Base-by-base conservation (phyloP, 805 yeast genomes). In the Wickerhamiella musiphila region DNA sequence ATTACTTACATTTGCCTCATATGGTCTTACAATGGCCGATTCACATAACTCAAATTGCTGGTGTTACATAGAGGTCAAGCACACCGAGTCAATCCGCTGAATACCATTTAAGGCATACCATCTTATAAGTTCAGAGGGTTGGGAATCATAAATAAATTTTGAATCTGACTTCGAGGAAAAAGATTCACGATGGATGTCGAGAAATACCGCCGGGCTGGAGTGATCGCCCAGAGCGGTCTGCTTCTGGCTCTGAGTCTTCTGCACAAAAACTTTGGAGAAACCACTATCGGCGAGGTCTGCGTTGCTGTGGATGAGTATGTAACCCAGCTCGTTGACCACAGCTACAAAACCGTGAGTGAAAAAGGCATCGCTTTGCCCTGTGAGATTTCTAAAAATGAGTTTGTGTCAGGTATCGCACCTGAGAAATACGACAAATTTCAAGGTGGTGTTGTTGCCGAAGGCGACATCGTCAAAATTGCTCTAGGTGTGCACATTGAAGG, bases 401-500 rank as follows among this genome's bases (percentile, higher is more conserved):
- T 78, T 33, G 68, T 74, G 15, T 55, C 61, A 35, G 93, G 93
- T 8, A 79, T 78, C 54, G 65, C 93, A 20, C 98, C 98, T 26
- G 94, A 83, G 54, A 53, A 41, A 12, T 35, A 32, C 9, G 62
- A 47, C 35, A 41, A 29, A 23, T 52, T 47, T 46, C 59, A 54
- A 38, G 60, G 51, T n/a, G 57, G 58, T 17, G 53, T 55, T 33
- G 69, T 78, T 45, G 52, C 54, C 34, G 70, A 71, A 16, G 96
- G 96, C 31, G 95, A 90, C 53, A 64, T 84, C 29, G 81, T 81
- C 21, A 84, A 86, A 39, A 66, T 90, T 36, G 61, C 78, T 9
- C 63, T 86, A 18, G 98, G 95, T 30, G 84, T 77, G 37, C 95
- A 90, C 42, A 70, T 90, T 44, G 98, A 90, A 55, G 98, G 98